A percentile compares a stretch with the other conserved stretches of the same genome.
Evolutionary conservation across 1,284 basidiomycete species (phyloP).

Genomic region (Ustilago trichophora): DNA sequence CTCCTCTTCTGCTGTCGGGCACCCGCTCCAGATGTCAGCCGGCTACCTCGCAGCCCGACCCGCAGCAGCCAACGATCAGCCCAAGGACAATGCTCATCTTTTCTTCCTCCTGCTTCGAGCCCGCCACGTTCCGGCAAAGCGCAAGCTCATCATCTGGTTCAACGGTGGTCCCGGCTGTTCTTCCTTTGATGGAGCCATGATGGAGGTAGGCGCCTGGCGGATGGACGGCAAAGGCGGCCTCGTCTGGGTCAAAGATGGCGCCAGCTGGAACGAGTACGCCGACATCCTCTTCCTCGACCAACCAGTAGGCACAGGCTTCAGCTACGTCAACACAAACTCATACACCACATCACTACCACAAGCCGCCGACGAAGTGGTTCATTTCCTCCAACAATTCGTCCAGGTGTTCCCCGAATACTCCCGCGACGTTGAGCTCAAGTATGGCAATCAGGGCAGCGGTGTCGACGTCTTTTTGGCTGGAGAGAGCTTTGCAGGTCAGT

Average conservation of each 20-base stretch:
- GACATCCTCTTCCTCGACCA: conserved; percentile 97
- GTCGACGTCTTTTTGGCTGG: conserved; percentile 70
- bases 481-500: conserved; percentile 50
- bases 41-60: conserved; percentile 59
- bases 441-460: conserved; percentile 72
- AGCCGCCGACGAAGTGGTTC: conserved; percentile 81
- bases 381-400: conserved; percentile 89
- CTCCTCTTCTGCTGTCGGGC: conserved; percentile 20
- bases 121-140: conserved; percentile 82
- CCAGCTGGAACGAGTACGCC: conserved; percentile 99
- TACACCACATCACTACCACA: conserved; percentile 76
- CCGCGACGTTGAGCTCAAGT: conserved; percentile 35
- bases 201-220: conserved; percentile 91
- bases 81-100: conserved; percentile 74
- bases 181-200: conserved; percentile 95
- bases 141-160: conserved; percentile 93
- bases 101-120: conserved; percentile 93
- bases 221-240: conserved; percentile 81
- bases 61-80: conserved; percentile 4
- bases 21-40: conserved; percentile 52
- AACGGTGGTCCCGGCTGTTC: conserved; percentile 97
- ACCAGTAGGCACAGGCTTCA: conserved; percentile 93
- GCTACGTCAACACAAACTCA: conserved; percentile 83
- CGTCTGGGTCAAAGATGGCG: conserved; percentile 74
- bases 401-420: conserved; percentile 87